Evolutionary conservation across 805 yeast genomes (phyloP), one percentile per base, ranked within the genome.

Genomic region (Spathaspora sp.): DNA sequence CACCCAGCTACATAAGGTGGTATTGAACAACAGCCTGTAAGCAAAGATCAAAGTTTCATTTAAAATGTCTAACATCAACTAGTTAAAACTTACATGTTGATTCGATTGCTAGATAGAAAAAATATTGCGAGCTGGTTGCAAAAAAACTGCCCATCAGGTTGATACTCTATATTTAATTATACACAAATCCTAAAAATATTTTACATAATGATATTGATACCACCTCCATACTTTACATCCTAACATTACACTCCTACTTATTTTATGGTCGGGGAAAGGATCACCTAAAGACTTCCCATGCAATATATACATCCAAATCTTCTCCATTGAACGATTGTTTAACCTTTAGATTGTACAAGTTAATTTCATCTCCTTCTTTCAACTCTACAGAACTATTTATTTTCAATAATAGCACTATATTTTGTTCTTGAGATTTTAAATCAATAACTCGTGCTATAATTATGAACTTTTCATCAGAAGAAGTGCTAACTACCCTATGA

Each of bases 61-160:
- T 23, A 6, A 23, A 23, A 23, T 6, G 26, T 23, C 26, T 6
- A 23, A 23, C 26, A 23, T 23, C 26, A 23, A 23, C 6, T 23
- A 23, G 26, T 6, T 23, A 23, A 23, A 6, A 23, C 26, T 6
- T 23, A 23, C 26, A 23, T 4, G 3, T 6, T 23, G 26, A 23
- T 4, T 6, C 3, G 3, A 23, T 23, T 23, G 26, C 26, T 23
- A 23, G 26, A 23, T 6, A 23, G 26, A 23, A 23, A 23, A 23
- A 23, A 23, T 23, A 6, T 6, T 23, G 26, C 26, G 26, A 62
- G 42, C 55, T 55, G 9, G 64, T 60, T 9, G 56, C 58, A 9
- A 50, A 51, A 28, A 44, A 26, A 11, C 58, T 55, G 7, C 55
- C 53, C 8, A 54, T 60, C 26, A 23, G 26, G 6, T 23, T 3